These are phyloP conservation scores for Penicillium mononematosum DNA, from an alignment of 495 filamentous ascomycete genomes.

Conservation along the genomic window DNA sequence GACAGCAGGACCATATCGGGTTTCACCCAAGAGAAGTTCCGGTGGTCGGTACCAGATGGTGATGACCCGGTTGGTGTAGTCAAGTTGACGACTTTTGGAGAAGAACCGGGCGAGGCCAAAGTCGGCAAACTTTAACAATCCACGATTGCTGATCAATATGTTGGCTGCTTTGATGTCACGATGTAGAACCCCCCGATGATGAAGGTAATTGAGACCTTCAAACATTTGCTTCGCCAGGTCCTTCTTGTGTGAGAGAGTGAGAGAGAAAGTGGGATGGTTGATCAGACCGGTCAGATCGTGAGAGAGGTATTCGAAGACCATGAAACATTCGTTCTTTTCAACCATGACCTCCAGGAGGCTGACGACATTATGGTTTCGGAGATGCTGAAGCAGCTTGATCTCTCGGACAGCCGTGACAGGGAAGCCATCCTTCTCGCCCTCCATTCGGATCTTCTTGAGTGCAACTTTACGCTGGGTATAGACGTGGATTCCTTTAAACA, in stretches of 20 bases:
- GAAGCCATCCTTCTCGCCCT: constrained; percentile 95
- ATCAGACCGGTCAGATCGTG: constrained; percentile 87
- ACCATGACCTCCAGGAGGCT: constrained; percentile 89
- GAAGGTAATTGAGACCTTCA: constrained; percentile 90
- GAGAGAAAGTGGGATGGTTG: constrained; percentile 89
- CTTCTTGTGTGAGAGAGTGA: constrained; percentile 87
- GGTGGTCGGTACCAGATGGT: constrained; percentile 94
- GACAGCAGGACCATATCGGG: constrained; percentile 88
- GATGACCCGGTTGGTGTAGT: constrained; percentile 98
- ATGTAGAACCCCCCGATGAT: constrained; percentile 89
- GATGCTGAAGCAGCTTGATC: constrained; percentile 90
- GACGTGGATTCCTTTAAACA: constrained; percentile 96
- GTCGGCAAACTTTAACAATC: constrained; percentile 88
- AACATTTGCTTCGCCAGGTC: constrained; percentile 92
- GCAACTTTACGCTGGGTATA: constrained; percentile 90
- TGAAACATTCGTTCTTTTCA: constrained; percentile 96
- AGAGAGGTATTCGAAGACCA: constrained; percentile 99
- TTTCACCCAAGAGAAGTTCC: constrained; percentile 91
- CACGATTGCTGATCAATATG: constrained; percentile 86
- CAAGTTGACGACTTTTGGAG: constrained; percentile 84
- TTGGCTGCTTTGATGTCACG: constrained; percentile 95
- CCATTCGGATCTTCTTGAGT: constrained; percentile 92
- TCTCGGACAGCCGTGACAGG: constrained; percentile 96
- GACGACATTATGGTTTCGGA: constrained; percentile 91
- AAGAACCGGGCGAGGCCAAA: constrained; percentile 98